These are phyloP conservation scores for Picochlorum sp. DNA, from an alignment of 139 green algal species.

Conservation along the genomic window DNA sequence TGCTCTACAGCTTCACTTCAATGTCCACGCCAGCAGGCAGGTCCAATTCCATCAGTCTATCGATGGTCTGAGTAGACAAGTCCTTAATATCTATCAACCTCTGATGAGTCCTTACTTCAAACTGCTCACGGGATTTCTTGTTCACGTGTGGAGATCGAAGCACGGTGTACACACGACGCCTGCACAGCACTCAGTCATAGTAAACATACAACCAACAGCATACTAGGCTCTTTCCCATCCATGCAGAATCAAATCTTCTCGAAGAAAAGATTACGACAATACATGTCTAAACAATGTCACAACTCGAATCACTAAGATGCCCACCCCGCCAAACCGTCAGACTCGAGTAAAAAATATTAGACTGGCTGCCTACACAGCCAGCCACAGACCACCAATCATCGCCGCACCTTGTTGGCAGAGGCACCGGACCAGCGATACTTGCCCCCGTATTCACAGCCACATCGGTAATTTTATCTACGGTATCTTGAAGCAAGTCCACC, in stretches of 20 bases:
- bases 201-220: too few relatives aligned
- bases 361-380: not conserved
- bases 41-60: slow-evolving; percentile 74
- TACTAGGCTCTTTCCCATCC: too few relatives aligned
- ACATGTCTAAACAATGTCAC: too few relatives aligned
- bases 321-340: too few relatives aligned
- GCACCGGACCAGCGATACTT: slow-evolving; percentile 49
- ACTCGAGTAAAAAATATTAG: not conserved
- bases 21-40: slow-evolving; percentile 69
- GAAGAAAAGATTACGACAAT: too few relatives aligned
- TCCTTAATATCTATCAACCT: slow-evolving; percentile 68
- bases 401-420: slow-evolving; percentile 47
- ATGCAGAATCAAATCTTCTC: too few relatives aligned
- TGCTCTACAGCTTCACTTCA: slow-evolving; percentile 45
- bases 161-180: slow-evolving; percentile 46
- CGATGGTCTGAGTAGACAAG: slow-evolving; percentile 54
- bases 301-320: too few relatives aligned
- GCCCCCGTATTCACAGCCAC: slow-evolving; percentile 45
- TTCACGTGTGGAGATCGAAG: slow-evolving; percentile 77
- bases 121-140: slow-evolving; percentile 81
- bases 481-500: slow-evolving; percentile 29
- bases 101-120: slow-evolving; percentile 65
- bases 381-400: too few relatives aligned
- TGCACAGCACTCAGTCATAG: too few relatives aligned
- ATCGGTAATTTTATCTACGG: slow-evolving; percentile 45